phyloP scores from a whole-genome alignment of 768 basidiomycete genomes.

The Stropharia rugosoannulata region DNA sequence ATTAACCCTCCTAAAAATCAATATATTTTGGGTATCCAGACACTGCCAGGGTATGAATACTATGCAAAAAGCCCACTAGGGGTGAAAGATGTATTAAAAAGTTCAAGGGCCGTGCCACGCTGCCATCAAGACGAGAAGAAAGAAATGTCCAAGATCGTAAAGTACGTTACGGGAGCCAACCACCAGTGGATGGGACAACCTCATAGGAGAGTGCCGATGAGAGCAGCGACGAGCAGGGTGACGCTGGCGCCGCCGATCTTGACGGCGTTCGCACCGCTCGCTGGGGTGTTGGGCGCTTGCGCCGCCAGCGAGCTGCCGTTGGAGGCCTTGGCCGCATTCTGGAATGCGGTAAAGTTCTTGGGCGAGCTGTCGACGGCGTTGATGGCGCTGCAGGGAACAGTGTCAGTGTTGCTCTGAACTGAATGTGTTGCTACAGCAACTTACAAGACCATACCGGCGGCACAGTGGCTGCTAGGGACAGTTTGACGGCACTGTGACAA shows the following conservation, averaged over 20 bases:
- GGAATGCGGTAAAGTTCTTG: slow-evolving; percentile 57
- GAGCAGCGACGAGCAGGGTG: slow-evolving; percentile 25
- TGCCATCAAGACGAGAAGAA: slow-evolving; percentile 19
- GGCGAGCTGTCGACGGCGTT: slow-evolving; percentile 51
- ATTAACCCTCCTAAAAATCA: not conserved
- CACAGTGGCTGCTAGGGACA: slow-evolving; percentile 41
- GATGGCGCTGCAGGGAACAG: slow-evolving; percentile 37
- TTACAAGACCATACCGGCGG: slow-evolving; percentile 56
- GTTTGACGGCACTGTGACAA: slow-evolving; percentile 41
- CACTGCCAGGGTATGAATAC: slow-evolving; percentile 16
- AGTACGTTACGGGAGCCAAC: slow-evolving; percentile 14
- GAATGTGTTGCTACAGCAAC: slow-evolving; percentile 10
- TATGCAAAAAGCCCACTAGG: slow-evolving; percentile 17
- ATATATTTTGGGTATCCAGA: slow-evolving; percentile 3
- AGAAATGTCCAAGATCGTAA: slow-evolving; percentile 22
- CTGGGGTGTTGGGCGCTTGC: slow-evolving; percentile 24
- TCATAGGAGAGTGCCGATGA: slow-evolving; percentile 35
- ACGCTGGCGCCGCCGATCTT: slow-evolving; percentile 31
- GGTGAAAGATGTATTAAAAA: slow-evolving; percentile 18
- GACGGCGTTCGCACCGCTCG: slow-evolving; percentile 32
- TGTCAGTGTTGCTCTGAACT: not conserved
- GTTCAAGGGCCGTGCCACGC: slow-evolving; percentile 20
- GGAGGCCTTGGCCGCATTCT: slow-evolving; percentile 49
- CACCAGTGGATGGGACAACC: slow-evolving; percentile 3
- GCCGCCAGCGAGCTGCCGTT: slow-evolving; percentile 49